These are phyloP conservation scores for Acer negundo DNA, from an alignment of 345 rosid species.

Conservation along the genomic window DNA sequence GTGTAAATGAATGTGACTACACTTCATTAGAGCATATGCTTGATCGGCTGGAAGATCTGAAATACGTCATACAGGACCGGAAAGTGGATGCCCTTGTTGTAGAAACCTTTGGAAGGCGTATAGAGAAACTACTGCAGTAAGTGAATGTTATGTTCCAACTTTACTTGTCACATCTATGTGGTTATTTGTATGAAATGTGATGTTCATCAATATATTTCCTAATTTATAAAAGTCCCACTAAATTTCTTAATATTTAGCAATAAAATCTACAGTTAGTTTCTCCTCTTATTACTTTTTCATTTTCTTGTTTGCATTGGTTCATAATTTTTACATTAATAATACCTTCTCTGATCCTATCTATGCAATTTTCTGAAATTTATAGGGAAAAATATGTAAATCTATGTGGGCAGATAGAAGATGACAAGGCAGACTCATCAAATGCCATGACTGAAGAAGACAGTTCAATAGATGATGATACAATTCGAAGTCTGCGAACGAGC, in stretches of 20 bases:
- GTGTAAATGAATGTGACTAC: slow-evolving; percentile 64
- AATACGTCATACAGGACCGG: slow-evolving; percentile 89
- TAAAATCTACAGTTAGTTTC: background rate
- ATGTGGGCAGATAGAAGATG: slow-evolving; percentile 84
- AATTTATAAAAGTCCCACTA: background rate
- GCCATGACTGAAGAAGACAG: slow-evolving; percentile 76
- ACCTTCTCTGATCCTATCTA: slow-evolving; percentile 19
- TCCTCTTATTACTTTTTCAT: background rate
- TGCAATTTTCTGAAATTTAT: slow-evolving; percentile 23
- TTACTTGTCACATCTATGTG: background rate
- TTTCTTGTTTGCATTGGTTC: background rate
- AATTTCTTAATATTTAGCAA: background rate
- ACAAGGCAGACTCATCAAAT: slow-evolving; percentile 61
- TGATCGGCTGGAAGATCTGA: slow-evolving; percentile 76
- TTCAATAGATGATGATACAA: slow-evolving; percentile 74
- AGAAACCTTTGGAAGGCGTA: slow-evolving; percentile 96
- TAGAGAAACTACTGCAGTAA: slow-evolving; percentile 93
- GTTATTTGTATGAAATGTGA: background rate
- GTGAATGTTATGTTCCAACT: slow-evolving; percentile 15
- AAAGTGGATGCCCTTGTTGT: slow-evolving; percentile 93
- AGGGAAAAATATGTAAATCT: slow-evolving; percentile 90
- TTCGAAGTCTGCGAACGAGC: slow-evolving; percentile 80
- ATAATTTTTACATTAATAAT: slow-evolving; percentile 10
- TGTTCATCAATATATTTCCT: background rate
- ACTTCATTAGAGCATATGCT: slow-evolving; percentile 73